Conservation (phyloP, 257 asterid species). For the Cruciata laevipes region DNA sequence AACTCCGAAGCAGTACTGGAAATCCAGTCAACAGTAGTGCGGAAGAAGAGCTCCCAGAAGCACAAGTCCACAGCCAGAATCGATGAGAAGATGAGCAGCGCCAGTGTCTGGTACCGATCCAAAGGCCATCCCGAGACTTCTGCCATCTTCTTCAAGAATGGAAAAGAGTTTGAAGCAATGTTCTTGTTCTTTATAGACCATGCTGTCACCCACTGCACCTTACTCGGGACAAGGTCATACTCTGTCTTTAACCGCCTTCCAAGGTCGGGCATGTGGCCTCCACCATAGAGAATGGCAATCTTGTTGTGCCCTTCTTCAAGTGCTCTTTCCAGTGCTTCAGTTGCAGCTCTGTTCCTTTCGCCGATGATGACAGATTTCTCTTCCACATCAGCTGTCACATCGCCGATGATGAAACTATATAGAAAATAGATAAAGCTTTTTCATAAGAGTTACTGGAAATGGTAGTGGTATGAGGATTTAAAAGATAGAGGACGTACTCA, state of each 20-base stretch:
- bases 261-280: conserved; percentile 98
- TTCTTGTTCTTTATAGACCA: conserved; percentile 73
- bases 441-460: neutral
- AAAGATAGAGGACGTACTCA: conserved; percentile 50
- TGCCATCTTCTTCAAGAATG: conserved; percentile 55
- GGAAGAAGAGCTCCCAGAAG: conserved; percentile 90
- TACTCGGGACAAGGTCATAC: conserved; percentile 68
- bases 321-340: conserved; percentile 61
- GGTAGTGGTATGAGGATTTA: neutral
- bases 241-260: conserved; percentile 75
- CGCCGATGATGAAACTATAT: conserved; percentile 60
- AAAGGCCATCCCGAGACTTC: conserved; percentile 69
- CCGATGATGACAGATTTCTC: conserved; percentile 89
- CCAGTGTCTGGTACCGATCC: conserved; percentile 78
- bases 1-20: conserved; percentile 43
- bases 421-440: neutral
- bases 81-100: conserved; percentile 77
- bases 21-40: conserved; percentile 60
- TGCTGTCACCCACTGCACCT: conserved; percentile 89
- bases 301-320: conserved; percentile 57
- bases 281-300: conserved; percentile 88
- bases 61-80: conserved; percentile 86
- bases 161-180: conserved; percentile 39
- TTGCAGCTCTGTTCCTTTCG: conserved; percentile 83
- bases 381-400: conserved; percentile 77